These are phyloP conservation scores for Dactylellina parvicollis DNA, from an alignment of 2,329 filamentous ascomycete genomes.

Conservation along the genomic window DNA sequence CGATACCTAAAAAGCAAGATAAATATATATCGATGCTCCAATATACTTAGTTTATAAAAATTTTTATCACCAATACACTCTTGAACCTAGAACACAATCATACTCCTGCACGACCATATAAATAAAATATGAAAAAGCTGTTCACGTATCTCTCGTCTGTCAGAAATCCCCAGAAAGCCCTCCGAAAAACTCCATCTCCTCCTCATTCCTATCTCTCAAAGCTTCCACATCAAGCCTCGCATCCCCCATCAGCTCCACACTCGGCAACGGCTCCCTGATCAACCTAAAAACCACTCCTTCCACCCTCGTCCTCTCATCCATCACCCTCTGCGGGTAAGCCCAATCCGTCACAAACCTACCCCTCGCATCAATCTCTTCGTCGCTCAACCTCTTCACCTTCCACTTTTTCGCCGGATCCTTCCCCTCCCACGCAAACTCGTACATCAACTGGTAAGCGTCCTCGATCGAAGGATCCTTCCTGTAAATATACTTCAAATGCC, in stretches of 20 bases:
- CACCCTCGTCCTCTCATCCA: not conserved
- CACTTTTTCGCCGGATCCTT: slow-evolving; percentile 4
- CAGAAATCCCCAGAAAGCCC: not conserved
- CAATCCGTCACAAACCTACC: slow-evolving; percentile 7
- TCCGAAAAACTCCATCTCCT: slow-evolving; percentile 15
- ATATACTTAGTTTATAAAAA: no score
- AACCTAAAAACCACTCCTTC: slow-evolving; percentile 39
- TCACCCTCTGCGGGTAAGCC: not conserved
- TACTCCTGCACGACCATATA: no score
- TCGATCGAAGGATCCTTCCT: slow-evolving; percentile 8
- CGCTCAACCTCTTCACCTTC: slow-evolving; percentile 9
- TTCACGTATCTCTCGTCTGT: no score
- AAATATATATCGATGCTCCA: no score
- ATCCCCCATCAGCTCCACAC: not conserved
- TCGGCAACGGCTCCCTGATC: not conserved
- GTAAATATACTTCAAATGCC: not conserved
- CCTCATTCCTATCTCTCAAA: slow-evolving; percentile 11
- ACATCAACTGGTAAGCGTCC: slow-evolving; percentile 16
- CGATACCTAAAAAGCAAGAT: not conserved
- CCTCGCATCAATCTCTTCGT: slow-evolving; percentile 27
- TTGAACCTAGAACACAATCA: no score
- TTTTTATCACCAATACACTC: no score
- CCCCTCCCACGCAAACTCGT: not conserved
- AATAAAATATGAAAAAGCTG: no score
- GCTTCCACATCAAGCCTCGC: not conserved